Evolutionary conservation across 148 eudicot genomes (phyloP).

Genomic region (Cornus florida): DNA sequence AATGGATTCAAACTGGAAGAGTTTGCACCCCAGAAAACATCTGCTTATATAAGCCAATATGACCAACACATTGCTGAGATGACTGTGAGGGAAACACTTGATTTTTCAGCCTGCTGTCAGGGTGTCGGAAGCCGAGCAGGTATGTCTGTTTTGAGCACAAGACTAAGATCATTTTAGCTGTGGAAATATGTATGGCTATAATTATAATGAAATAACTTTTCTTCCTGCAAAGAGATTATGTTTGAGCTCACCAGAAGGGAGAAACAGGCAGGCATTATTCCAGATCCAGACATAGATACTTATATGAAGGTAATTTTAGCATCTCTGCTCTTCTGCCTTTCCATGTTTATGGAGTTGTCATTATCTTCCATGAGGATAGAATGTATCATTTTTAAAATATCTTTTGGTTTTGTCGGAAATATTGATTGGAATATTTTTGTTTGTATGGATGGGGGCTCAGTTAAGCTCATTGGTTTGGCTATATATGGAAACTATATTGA

Average conservation of each 20-base stretch:
- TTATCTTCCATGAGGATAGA: too few species aligned
- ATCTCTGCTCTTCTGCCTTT: background rate
- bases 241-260: slow-evolving; percentile 67
- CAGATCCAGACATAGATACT: slow-evolving; percentile 73
- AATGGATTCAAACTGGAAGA: slow-evolving; percentile 63
- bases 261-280: slow-evolving; percentile 67
- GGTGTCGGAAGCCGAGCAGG: slow-evolving; percentile 81
- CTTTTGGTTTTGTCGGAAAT: too few species aligned
- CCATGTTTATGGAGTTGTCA: too few species aligned
- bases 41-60: slow-evolving; percentile 73
- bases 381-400: too few species aligned
- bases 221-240: slow-evolving; percentile 41
- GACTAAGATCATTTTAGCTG: background rate
- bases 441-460: too few species aligned
- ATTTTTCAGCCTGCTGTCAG: slow-evolving; percentile 78
- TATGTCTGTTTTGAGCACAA: slow-evolving; percentile 6
- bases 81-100: slow-evolving; percentile 77
- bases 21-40: slow-evolving; percentile 70
- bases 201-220: background rate
- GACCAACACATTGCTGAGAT: slow-evolving; percentile 74
- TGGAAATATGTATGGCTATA: background rate
- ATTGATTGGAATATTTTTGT: too few species aligned
- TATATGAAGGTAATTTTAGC: slow-evolving; percentile 66
- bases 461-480: too few species aligned
- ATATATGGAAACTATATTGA: too few species aligned